Evolutionary conservation across 2,329 filamentous ascomycete species (phyloP), one percentile per base, ranked within the genome.

Genomic region (Zymoseptoria ardabiliae): DNA sequence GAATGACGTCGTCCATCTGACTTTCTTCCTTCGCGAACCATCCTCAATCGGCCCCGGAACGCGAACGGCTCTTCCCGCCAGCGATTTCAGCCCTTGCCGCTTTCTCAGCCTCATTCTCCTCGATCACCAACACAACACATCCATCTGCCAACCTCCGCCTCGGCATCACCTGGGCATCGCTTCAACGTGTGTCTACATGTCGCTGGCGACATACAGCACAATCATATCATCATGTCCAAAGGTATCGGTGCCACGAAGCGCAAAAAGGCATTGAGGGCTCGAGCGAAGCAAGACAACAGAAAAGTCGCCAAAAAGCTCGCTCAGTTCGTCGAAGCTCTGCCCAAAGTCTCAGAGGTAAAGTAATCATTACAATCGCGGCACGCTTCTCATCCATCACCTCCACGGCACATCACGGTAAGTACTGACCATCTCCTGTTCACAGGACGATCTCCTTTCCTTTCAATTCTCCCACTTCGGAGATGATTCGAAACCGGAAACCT

Each of bases 361-460:
- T 50, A 20, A 50, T n/a, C 23, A 30, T 25, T 30, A 10, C 22
- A 41, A 35, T n/a, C 30, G 50, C 10, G 17, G 21, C 30, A 54
- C 17, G 1, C 7, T 45, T 4, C 35, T 45, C 35, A 6, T 17
- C 35, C 11, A 17, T 45, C 35, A 45, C 17, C 35, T n/a, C 3
- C 11, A n/a, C 17, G 35, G 13, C 7, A 45, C 13, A 1, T 4
- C 5, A 13, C 63, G 69, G 67, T 71, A 71, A 61, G 69, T 71
- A 70, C 70, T 72, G 65, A 72, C 65, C 53, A 13, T 52, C 10
- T 45, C 35, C 35, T n/a, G 35, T 45, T 21, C 35, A 54, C 62
- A 79, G 77, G 73, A 76, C 58, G 75, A 79, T 65, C 71, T 79
- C 53, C 69, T 73, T 57, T 63, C 66, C 4, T 79, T 79, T 56